Percentiles rank a stretch among this genome's conserved stretches.
These are phyloP conservation scores for Annulohypoxylon truncatum DNA, from an alignment of 2,329 filamentous ascomycete genomes.

Conservation along the genomic window DNA sequence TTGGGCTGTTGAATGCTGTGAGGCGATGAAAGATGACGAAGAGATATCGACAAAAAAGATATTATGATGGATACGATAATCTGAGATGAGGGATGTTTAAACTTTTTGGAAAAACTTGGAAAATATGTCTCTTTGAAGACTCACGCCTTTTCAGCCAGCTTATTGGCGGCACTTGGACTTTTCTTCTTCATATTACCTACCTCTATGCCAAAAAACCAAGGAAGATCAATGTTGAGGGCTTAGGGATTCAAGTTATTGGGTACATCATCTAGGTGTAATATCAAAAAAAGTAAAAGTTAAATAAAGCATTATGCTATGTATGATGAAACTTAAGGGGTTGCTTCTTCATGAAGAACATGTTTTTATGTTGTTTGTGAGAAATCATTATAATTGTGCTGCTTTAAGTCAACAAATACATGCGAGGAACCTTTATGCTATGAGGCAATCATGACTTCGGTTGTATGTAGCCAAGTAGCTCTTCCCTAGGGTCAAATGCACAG, in stretches of 20 bases:
- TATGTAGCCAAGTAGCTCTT: neutral
- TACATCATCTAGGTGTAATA: neutral
- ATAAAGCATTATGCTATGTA: neutral
- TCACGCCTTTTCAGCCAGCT: conserved; percentile 9
- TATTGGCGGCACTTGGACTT: conserved; percentile 5
- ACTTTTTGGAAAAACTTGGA: neutral
- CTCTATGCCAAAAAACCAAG: neutral
- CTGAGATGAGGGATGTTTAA: conserved; percentile 9
- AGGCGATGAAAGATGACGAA: conserved; percentile 18
- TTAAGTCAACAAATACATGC: too few relatives aligned
- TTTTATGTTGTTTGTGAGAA: neutral
- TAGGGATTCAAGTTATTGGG: neutral
- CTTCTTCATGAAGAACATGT: neutral
- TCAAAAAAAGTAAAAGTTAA: conserved; percentile 12
- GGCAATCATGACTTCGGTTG: neutral
- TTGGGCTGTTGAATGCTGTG: neutral
- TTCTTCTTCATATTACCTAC: conserved; percentile 6
- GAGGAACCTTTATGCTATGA: too few relatives aligned
- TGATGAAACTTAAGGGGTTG: neutral
- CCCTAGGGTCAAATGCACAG: neutral
- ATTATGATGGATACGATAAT: conserved; percentile 30
- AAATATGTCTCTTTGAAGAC: conserved; percentile 5
- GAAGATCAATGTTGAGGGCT: neutral
- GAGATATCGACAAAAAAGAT: conserved; percentile 1
- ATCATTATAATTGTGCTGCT: too few relatives aligned